A percentile compares a stretch with the other conserved stretches of the same genome.
Evolutionary conservation across 495 filamentous ascomycete genomes (phyloP).

Genomic region (Margaritispora aquatica): DNA sequence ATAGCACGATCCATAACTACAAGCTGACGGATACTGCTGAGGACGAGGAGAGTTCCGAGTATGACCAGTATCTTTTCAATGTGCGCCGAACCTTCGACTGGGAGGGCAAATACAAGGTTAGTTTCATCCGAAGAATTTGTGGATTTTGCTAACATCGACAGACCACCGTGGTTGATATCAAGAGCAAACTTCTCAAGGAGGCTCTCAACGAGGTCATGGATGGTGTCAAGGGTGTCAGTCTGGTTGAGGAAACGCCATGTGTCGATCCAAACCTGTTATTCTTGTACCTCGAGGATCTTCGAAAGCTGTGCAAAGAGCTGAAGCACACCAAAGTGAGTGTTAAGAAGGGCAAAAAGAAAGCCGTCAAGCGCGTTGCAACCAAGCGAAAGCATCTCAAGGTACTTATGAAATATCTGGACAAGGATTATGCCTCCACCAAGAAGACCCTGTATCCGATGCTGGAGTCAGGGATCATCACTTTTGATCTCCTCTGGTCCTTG

Average conservation of each 20-base stretch:
- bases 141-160: slow-evolving; percentile 2
- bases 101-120: slow-evolving; percentile 71
- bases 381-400: slow-evolving; percentile 69
- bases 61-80: slow-evolving; percentile 81
- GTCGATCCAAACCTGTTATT: slow-evolving; percentile 87
- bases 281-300: slow-evolving; percentile 75
- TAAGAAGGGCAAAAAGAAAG: slow-evolving; percentile 51
- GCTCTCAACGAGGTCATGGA: slow-evolving; percentile 71
- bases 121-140: background rate
- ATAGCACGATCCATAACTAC: slow-evolving; percentile 73
- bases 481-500: slow-evolving; percentile 83
- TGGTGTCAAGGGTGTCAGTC: slow-evolving; percentile 71
- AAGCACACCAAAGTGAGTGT: slow-evolving; percentile 48
- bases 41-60: slow-evolving; percentile 64
- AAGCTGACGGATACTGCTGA: slow-evolving; percentile 77
- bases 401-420: slow-evolving; percentile 73
- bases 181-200: slow-evolving; percentile 72
- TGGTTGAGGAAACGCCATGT: slow-evolving; percentile 74
- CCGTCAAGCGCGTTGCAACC: slow-evolving; percentile 58
- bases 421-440: slow-evolving; percentile 73
- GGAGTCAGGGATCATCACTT: slow-evolving; percentile 81
- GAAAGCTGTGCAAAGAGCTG: slow-evolving; percentile 56
- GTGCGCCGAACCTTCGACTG: slow-evolving; percentile 81
- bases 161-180: slow-evolving; percentile 67
- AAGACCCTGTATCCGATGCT: slow-evolving; percentile 80